Evolutionary conservation across 768 basidiomycete species (phyloP).

Genomic region (Aureoboletus auriporus): DNA sequence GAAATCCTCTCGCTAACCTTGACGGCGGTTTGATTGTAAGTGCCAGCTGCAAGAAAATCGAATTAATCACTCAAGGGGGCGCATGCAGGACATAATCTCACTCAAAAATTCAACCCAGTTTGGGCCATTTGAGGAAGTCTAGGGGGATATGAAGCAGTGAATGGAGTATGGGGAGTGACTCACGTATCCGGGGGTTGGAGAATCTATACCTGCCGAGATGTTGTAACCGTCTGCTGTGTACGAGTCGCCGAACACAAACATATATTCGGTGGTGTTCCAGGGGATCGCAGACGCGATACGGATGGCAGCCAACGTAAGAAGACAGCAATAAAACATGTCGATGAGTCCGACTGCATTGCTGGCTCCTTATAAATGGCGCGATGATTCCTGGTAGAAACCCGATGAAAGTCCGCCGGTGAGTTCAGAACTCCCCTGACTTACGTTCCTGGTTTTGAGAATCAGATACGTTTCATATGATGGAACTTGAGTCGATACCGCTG

Average conservation of each 20-base stretch:
- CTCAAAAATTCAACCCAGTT: constrained; percentile 59
- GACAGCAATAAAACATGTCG: constrained; percentile 10
- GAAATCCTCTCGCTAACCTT: constrained; percentile 30
- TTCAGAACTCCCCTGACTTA: too few relatives aligned
- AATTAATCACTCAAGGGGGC: background rate
- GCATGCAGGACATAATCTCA: constrained; percentile 19
- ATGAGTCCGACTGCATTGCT: too few relatives aligned
- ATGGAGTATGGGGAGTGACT: constrained; percentile 10
- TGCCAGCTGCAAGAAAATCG: constrained; percentile 32
- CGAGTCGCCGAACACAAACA: constrained; percentile 63
- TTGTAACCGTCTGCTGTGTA: constrained; percentile 61
- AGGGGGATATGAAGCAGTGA: constrained; percentile 1
- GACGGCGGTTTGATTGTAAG: constrained; percentile 53
- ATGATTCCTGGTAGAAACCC: too few relatives aligned
- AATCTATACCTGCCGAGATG: constrained; percentile 51
- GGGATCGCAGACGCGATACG: constrained; percentile 25
- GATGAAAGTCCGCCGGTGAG: too few relatives aligned
- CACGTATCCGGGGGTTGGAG: constrained; percentile 49
- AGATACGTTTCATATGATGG: too few relatives aligned
- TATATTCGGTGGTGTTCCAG: constrained; percentile 51
- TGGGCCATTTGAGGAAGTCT: constrained; percentile 60
- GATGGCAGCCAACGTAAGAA: constrained; percentile 2
- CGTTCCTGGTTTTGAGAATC: too few relatives aligned
- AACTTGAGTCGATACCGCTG: too few relatives aligned
- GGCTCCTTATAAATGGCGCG: too few relatives aligned